Evolutionary conservation across 768 basidiomycete species (phyloP).

Genomic region (Auricularia cornea): DNA sequence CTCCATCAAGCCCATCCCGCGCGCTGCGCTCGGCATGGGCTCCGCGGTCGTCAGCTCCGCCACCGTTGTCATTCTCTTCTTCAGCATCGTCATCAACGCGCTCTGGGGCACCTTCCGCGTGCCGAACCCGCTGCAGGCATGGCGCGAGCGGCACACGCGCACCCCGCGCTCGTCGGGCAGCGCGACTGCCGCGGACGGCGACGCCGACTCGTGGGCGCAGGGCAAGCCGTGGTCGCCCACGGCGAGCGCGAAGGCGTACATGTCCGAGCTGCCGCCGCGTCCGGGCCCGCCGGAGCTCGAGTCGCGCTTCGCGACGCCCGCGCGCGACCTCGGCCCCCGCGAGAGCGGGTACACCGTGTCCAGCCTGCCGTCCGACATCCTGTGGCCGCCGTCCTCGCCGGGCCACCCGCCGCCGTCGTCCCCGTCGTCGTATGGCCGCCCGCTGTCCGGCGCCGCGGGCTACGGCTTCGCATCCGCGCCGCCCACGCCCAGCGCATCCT

Average conservation of each 20-base stretch:
- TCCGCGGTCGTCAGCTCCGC: constrained; percentile 64
- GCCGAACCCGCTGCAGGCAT: neutral
- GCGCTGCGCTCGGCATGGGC: constrained; percentile 73
- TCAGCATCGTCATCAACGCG: constrained; percentile 52
- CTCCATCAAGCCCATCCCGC: constrained; percentile 61
- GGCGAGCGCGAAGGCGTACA: neutral
- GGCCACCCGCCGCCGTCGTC: neutral
- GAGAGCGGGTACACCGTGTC: neutral
- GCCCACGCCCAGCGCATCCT: neutral
- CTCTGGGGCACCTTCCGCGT: neutral
- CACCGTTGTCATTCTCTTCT: constrained; percentile 57
- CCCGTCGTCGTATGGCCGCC: neutral
- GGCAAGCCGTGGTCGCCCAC: neutral
- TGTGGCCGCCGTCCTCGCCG: neutral
- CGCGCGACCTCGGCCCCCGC: neutral
- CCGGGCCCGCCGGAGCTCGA: neutral
- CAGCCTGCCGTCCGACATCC: neutral
- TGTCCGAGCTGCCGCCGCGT: neutral
- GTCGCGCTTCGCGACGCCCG: neutral
- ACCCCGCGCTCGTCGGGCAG: neutral
- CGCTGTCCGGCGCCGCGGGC: neutral
- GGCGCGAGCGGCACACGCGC: neutral
- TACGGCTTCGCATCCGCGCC: neutral
- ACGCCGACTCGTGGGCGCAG: neutral
- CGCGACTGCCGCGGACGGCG: neutral